These are phyloP conservation scores for Phenoliferia sp. DNA, from an alignment of 1,284 basidiomycete species.

Conservation along the genomic window DNA sequence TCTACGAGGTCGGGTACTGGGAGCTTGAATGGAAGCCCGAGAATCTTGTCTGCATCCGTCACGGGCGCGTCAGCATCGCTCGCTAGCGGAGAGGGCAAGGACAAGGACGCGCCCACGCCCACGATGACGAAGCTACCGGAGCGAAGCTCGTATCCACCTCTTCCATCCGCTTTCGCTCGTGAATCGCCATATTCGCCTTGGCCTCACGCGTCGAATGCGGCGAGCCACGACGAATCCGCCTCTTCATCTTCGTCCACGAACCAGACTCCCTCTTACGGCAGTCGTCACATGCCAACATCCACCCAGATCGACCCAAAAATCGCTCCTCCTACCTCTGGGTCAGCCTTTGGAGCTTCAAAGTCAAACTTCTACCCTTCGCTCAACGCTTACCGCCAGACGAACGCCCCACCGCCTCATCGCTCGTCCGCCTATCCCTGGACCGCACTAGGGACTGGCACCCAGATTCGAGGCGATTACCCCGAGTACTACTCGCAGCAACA, in stretches of 20 bases:
- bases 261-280: background rate
- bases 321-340: background rate
- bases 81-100: background rate
- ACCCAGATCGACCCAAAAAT: background rate
- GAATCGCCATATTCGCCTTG: slow-evolving; percentile 26
- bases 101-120: background rate
- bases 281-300: background rate
- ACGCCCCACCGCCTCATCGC: background rate
- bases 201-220: background rate
- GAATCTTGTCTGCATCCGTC: background rate
- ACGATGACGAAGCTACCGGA: background rate
- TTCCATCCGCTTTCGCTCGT: slow-evolving; percentile 29
- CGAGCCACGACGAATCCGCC: background rate
- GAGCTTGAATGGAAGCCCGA: background rate
- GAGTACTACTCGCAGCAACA: slow-evolving; percentile 3
- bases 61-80: background rate
- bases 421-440: background rate
- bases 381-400: background rate
- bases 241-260: background rate
- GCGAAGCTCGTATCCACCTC: slow-evolving; percentile 22
- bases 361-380: slow-evolving; percentile 5
- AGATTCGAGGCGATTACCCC: slow-evolving; percentile 2
- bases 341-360: background rate
- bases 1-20: too few species aligned
- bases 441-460: too few species aligned